A percentile compares a stretch with the other conserved stretches of the same genome.
phyloP scores from a whole-genome alignment of 1,284 basidiomycete species.

The Butyriboletus appendiculatus region DNA sequence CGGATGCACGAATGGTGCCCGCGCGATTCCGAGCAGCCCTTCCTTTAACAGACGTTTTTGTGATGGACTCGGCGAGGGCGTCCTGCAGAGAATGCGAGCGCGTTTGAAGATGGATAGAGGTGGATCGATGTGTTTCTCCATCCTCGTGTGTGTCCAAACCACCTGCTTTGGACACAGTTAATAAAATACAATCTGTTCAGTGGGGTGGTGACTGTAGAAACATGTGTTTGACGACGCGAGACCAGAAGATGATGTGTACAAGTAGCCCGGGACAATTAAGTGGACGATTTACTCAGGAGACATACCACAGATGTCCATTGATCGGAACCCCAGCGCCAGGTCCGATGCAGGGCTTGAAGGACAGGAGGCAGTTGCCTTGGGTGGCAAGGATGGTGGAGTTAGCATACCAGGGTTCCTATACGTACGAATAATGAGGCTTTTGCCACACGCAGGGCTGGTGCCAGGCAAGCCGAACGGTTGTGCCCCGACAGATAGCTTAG shows the following conservation, averaged over 20 bases:
- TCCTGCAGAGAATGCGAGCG: constrained; percentile 18
- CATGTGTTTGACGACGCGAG: not conserved
- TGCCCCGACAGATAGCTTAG: constrained; percentile 6
- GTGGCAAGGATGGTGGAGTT: constrained; percentile 3
- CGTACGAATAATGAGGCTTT: not conserved
- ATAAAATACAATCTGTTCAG: constrained; percentile 1
- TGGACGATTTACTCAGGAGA: constrained; percentile 5
- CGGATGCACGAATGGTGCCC: constrained; percentile 35
- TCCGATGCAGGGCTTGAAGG: constrained; percentile 22
- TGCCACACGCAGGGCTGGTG: constrained; percentile 16
- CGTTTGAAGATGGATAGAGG: not conserved
- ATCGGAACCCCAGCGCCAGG: constrained; percentile 22
- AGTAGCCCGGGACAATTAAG: constrained; percentile 1
- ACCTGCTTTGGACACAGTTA: constrained; percentile 17
- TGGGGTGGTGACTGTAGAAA: not conserved
- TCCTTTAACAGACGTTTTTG: constrained; percentile 13
- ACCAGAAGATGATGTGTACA: not conserved
- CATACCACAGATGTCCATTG: constrained; percentile 32
- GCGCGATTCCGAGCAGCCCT: constrained; percentile 26
- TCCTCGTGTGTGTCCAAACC: constrained; percentile 9
- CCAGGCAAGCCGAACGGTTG: constrained; percentile 10
- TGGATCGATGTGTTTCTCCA: constrained; percentile 1
- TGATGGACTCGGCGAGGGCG: not conserved
- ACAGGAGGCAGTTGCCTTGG: not conserved
- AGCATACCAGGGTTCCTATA: not conserved